A percentile compares a stretch with the other conserved stretches of the same genome.
These are phyloP conservation scores for Mycena sp. DNA, from an alignment of 1,284 basidiomycete genomes.

Conservation along the genomic window DNA sequence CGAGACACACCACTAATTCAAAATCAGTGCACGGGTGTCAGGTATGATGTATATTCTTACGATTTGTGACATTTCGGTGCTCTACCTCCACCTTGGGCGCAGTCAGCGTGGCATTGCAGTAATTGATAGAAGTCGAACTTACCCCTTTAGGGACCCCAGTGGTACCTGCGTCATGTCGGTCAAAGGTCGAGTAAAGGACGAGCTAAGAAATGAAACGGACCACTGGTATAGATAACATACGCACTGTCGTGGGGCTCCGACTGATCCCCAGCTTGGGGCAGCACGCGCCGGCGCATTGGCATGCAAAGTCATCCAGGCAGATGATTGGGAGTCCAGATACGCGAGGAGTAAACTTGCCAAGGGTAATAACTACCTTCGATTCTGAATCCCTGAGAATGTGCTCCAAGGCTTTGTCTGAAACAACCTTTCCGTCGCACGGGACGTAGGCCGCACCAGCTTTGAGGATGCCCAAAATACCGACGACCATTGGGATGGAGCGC, in stretches of 20 bases:
- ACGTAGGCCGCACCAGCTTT: constrained; percentile 68
- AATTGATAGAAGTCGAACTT: background rate
- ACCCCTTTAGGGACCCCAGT: constrained; percentile 69
- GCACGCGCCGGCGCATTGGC: constrained; percentile 32
- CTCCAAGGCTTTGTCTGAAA: constrained; percentile 61
- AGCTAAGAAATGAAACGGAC: constrained; percentile 43
- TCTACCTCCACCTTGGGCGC: constrained; percentile 50
- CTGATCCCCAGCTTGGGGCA: constrained; percentile 51
- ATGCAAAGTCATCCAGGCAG: constrained; percentile 56
- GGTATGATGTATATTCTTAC: constrained; percentile 42
- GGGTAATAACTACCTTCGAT: constrained; percentile 53
- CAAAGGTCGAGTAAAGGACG: constrained; percentile 4
- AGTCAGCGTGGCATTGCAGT: background rate
- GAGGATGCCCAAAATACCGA: constrained; percentile 62
- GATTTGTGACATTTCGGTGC: constrained; percentile 66
- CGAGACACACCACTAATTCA: constrained; percentile 57
- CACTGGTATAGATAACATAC: constrained; percentile 71
- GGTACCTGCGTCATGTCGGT: constrained; percentile 50
- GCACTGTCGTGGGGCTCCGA: constrained; percentile 55
- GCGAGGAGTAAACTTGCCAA: constrained; percentile 57
- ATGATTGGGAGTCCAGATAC: constrained; percentile 45
- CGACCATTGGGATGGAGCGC: constrained; percentile 62
- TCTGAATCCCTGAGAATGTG: constrained; percentile 61
- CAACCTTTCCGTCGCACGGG: constrained; percentile 65
- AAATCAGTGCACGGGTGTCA: background rate